Evolutionary conservation across 2,329 filamentous ascomycete species (phyloP).

Genomic region (Fragosphaeria purpurea): DNA sequence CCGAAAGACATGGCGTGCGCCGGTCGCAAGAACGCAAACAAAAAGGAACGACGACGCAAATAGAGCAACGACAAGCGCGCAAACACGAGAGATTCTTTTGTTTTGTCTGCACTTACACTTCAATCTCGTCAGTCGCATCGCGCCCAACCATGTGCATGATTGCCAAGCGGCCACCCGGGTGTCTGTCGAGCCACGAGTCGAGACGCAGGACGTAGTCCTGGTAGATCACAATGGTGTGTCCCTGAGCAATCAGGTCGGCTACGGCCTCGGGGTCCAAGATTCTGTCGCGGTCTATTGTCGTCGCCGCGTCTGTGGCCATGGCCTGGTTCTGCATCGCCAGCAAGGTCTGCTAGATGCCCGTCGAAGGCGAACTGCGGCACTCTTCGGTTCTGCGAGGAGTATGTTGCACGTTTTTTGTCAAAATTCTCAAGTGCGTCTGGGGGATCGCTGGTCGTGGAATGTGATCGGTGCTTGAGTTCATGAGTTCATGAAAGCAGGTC

Average conservation of each 20-base stretch:
- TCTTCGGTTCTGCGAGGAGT: too few species aligned
- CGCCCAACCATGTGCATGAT: conserved; percentile 52
- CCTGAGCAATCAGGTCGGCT: conserved; percentile 42
- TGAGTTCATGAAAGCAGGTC: too few species aligned
- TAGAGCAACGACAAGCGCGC: too few species aligned
- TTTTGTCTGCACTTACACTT: conserved; percentile 32
- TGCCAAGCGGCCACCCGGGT: conserved; percentile 49
- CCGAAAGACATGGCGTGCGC: neutral
- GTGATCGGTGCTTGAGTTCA: too few species aligned
- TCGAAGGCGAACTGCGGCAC: too few species aligned
- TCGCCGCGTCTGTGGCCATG: neutral
- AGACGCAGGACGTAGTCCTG: conserved; percentile 45
- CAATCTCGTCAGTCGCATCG: conserved; percentile 50
- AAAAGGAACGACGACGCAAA: neutral
- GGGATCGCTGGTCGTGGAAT: too few species aligned
- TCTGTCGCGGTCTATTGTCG: conserved; percentile 26
- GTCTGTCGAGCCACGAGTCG: conserved; percentile 46
- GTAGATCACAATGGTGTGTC: conserved; percentile 45
- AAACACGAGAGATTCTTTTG: neutral
- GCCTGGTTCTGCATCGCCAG: neutral
- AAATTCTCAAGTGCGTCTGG: too few species aligned
- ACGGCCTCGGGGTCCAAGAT: conserved; percentile 36
- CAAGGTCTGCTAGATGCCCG: too few species aligned
- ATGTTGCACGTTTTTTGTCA: too few species aligned
- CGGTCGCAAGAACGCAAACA: neutral